Conservation (phyloP, 2,329 filamentous ascomycete species). For the Cucurbitaria berberidis region DNA sequence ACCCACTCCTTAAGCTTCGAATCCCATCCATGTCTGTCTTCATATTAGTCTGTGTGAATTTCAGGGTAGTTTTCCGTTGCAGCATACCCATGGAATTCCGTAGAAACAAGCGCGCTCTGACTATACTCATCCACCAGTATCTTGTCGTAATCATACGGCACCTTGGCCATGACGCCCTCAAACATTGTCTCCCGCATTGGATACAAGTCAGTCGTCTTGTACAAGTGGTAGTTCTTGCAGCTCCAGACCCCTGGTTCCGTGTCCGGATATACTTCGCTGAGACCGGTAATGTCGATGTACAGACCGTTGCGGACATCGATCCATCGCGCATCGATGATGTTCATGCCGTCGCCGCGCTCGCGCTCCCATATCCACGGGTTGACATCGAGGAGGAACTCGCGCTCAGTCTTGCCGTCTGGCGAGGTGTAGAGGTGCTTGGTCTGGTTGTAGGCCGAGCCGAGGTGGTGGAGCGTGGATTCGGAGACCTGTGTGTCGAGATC, state of each 20-base stretch:
- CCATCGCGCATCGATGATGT: constrained; percentile 85
- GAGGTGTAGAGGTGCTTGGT: constrained; percentile 61
- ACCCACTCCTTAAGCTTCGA: constrained; percentile 66
- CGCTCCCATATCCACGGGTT: constrained; percentile 73
- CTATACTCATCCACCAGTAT: constrained; percentile 71
- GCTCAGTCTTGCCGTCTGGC: constrained; percentile 46
- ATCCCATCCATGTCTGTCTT: constrained; percentile 65
- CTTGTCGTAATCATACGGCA: constrained; percentile 73
- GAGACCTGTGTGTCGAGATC: constrained; percentile 84
- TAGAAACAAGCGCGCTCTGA: constrained; percentile 64
- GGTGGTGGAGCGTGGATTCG: constrained; percentile 67
- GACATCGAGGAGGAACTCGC: constrained; percentile 74
- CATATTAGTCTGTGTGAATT: constrained; percentile 6
- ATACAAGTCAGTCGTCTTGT: constrained; percentile 73
- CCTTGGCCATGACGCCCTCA: constrained; percentile 72
- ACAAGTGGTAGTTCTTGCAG: constrained; percentile 81
- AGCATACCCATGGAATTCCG: constrained; percentile 65
- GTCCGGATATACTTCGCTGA: constrained; percentile 70
- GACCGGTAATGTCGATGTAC: constrained; percentile 82
- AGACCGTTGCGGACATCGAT: constrained; percentile 77
- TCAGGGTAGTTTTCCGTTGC: neutral
- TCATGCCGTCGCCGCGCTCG: constrained; percentile 69
- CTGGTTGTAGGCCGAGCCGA: constrained; percentile 71
- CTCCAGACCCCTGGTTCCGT: constrained; percentile 70
- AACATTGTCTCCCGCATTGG: constrained; percentile 76